These are phyloP conservation scores for Hansenula lynferdii DNA, from an alignment of 1,139 yeast species.

Conservation along the genomic window DNA sequence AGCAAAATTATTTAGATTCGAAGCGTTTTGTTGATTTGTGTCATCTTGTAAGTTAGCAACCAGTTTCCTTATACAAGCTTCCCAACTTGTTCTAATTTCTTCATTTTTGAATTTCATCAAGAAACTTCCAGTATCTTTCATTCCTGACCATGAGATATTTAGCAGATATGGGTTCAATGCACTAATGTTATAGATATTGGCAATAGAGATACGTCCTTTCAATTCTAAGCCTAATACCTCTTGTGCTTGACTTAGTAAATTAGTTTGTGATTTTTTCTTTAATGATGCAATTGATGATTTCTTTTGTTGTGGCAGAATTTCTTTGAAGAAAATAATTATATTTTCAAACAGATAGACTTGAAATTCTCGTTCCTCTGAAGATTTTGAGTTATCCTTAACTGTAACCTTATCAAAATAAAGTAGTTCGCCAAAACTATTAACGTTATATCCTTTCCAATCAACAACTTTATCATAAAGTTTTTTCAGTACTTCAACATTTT, in stretches of 20 bases:
- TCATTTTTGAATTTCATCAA: slow-evolving; percentile 65
- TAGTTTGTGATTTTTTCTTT: slow-evolving; percentile 21
- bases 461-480: slow-evolving; percentile 68
- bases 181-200: slow-evolving; percentile 54
- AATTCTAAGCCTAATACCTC: slow-evolving; percentile 39
- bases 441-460: slow-evolving; percentile 93
- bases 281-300: slow-evolving; percentile 26
- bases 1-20: slow-evolving; percentile 12
- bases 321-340: slow-evolving; percentile 76
- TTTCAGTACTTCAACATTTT: slow-evolving; percentile 68
- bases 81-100: slow-evolving; percentile 71
- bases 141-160: slow-evolving; percentile 74
- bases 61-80: slow-evolving; percentile 42
- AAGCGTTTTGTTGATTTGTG: slow-evolving; percentile 8
- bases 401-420: slow-evolving; percentile 73
- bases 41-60: slow-evolving; percentile 33
- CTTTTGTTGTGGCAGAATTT: slow-evolving; percentile 31
- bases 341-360: slow-evolving; percentile 86
- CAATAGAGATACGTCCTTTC: slow-evolving; percentile 67
- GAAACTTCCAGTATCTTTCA: slow-evolving; percentile 72
- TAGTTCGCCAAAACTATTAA: slow-evolving; percentile 80
- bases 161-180: slow-evolving; percentile 43
- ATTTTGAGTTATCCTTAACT: slow-evolving; percentile 53
- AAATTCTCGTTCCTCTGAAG: slow-evolving; percentile 71
- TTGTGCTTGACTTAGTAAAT: slow-evolving; percentile 21